Conservation (phyloP, 2,329 filamentous ascomycete genomes). For the Mollisia scopiformis region DNA sequence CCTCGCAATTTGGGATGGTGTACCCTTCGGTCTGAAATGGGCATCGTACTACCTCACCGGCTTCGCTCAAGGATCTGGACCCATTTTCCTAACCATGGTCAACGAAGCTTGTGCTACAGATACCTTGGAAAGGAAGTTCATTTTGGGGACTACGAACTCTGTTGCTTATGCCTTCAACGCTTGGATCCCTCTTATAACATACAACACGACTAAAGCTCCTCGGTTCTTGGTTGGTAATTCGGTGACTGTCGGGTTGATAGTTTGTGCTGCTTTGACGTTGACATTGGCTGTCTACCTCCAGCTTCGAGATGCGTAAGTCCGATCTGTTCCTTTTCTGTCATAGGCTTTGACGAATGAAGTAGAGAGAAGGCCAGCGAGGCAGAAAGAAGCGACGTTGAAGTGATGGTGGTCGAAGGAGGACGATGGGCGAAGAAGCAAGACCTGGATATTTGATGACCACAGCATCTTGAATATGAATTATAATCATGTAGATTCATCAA, state of each 20-base stretch:
- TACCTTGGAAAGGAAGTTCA: slow-evolving; percentile 30
- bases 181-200: slow-evolving; percentile 32
- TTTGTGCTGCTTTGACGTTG: slow-evolving; percentile 29
- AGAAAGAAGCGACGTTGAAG: neutral
- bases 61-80: slow-evolving; percentile 32
- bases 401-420: neutral
- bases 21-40: slow-evolving; percentile 32
- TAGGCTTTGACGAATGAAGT: neutral
- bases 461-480: neutral
- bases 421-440: neutral
- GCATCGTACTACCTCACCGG: slow-evolving; percentile 27
- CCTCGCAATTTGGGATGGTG: slow-evolving; percentile 32
- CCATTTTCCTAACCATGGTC: slow-evolving; percentile 34
- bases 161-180: slow-evolving; percentile 34
- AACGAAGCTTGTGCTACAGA: slow-evolving; percentile 31
- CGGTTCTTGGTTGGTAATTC: slow-evolving; percentile 31
- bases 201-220: slow-evolving; percentile 31
- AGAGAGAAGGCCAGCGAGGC: neutral
- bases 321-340: neutral
- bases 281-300: slow-evolving; percentile 27
- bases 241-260: slow-evolving; percentile 28
- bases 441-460: neutral
- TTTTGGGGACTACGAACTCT: slow-evolving; percentile 31
- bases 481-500: neutral
- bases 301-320: slow-evolving; percentile 26